These are phyloP conservation scores for Acanthamoeba pearcei DNA, from an alignment of 208 protist species.

Conservation along the genomic window DNA sequence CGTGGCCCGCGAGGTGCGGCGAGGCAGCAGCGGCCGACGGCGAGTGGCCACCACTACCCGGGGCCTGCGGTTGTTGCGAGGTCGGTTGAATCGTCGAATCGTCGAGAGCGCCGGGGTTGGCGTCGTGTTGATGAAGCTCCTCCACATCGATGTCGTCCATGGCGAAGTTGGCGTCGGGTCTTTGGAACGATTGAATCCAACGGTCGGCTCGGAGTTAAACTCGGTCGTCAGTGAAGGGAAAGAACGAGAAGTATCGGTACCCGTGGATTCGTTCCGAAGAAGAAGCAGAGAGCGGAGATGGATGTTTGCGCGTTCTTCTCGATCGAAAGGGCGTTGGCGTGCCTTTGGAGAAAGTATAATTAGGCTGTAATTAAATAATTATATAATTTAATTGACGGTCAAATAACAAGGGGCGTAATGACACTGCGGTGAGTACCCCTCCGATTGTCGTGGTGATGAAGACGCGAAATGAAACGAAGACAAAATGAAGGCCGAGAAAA, in stretches of 20 bases:
- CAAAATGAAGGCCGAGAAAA: slow-evolving; percentile 8
- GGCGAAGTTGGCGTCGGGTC: background rate
- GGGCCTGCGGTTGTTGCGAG: background rate
- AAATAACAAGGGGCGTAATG: too few relatives aligned
- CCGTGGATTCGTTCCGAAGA: background rate
- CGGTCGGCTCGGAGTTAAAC: too few relatives aligned
- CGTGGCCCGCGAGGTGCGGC: background rate
- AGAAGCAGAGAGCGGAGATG: background rate
- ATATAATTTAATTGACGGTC: background rate
- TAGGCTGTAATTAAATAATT: slow-evolving; percentile 17
- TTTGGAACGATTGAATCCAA: too few relatives aligned
- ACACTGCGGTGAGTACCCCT: too few relatives aligned
- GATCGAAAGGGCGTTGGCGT: background rate
- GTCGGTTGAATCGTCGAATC: background rate
- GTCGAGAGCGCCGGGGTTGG: background rate
- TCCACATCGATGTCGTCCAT: slow-evolving; percentile 50
- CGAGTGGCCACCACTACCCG: background rate
- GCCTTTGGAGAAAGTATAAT: background rate
- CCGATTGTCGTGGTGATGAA: too few relatives aligned
- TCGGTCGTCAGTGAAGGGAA: too few relatives aligned
- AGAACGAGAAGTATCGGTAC: too few relatives aligned
- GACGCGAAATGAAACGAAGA: background rate
- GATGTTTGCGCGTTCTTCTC: background rate
- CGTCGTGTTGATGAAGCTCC: slow-evolving; percentile 51
- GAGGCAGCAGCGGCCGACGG: background rate